Conservation (phyloP, 805 yeast genomes). For the Yarrowia bubula region DNA sequence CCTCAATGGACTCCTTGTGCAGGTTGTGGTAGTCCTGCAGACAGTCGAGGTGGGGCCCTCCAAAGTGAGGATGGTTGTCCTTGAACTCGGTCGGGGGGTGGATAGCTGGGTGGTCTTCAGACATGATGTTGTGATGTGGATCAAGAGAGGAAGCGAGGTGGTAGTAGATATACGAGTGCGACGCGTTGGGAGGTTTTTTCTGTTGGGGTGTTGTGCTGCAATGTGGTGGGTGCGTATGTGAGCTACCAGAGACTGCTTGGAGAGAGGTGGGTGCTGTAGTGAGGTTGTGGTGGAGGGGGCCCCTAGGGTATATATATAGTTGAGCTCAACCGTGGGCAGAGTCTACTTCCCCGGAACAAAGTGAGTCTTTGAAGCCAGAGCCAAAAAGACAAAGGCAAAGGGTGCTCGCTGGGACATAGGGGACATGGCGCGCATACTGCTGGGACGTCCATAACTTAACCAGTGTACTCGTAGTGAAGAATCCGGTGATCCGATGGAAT, state of each 20-base stretch:
- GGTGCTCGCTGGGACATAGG: not conserved
- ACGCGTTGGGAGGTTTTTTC: conserved; percentile 19
- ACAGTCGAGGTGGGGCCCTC: conserved; percentile 56
- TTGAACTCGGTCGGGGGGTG: conserved; percentile 35
- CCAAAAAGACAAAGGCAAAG: not conserved
- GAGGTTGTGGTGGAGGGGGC: not conserved
- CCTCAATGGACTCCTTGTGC: conserved; percentile 70
- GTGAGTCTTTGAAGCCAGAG: conserved; percentile 2
- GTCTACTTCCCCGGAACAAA: not conserved
- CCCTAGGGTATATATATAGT: not conserved
- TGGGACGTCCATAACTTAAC: conserved; percentile 5
- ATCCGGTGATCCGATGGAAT: conserved; percentile 27
- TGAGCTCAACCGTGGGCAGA: not conserved
- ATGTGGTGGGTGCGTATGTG: not conserved
- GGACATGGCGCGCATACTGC: too few species aligned
- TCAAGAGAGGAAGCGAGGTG: not conserved
- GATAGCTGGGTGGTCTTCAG: conserved; percentile 25
- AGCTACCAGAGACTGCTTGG: not conserved
- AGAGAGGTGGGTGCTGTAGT: not conserved
- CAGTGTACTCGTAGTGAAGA: not conserved
- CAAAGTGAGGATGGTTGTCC: conserved; percentile 44
- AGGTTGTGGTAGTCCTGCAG: conserved; percentile 66
- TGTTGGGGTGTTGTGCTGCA: not conserved
- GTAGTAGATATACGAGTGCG: not conserved
- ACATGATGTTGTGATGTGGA: conserved; percentile 4